phyloP scores from a whole-genome alignment of 169 alveolate genomes.

The Cryptosporidium ubiquitum region DNA sequence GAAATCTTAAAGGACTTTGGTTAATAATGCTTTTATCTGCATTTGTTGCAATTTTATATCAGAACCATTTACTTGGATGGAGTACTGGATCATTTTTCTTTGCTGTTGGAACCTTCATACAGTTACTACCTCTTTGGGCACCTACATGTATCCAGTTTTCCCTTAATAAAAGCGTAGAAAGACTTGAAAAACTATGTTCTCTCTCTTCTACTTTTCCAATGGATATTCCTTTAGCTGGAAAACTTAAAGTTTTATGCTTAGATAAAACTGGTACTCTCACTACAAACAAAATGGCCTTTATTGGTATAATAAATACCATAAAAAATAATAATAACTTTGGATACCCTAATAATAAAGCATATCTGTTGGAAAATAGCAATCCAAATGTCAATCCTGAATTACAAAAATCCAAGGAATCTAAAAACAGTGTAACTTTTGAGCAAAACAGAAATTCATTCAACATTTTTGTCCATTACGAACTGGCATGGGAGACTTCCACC shows the following conservation, averaged over 20 bases:
- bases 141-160: constrained; percentile 67
- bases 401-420: background rate
- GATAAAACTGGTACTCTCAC: constrained; percentile 73
- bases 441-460: constrained; percentile 18
- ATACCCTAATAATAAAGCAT: background rate
- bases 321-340: background rate
- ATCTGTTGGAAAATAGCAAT: background rate
- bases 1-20: constrained; percentile 26
- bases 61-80: constrained; percentile 59
- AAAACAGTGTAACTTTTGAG: background rate
- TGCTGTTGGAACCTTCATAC: constrained; percentile 72
- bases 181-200: background rate
- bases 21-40: constrained; percentile 10
- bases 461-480: constrained; percentile 21
- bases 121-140: constrained; percentile 61
- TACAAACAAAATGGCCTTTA: constrained; percentile 31
- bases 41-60: constrained; percentile 15
- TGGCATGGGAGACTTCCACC: constrained; percentile 46
- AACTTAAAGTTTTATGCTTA: constrained; percentile 50
- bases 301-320: constrained; percentile 5
- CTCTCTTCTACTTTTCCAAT: constrained; percentile 27
- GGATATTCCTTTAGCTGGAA: constrained; percentile 66
- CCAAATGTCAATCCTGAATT: background rate
- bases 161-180: constrained; percentile 33
- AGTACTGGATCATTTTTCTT: constrained; percentile 71